Percentiles rank a stretch among this genome's conserved stretches.
Evolutionary conservation across 192 early-diverging fungal genomes (phyloP).

Genomic region (Gonapodya sp.): DNA sequence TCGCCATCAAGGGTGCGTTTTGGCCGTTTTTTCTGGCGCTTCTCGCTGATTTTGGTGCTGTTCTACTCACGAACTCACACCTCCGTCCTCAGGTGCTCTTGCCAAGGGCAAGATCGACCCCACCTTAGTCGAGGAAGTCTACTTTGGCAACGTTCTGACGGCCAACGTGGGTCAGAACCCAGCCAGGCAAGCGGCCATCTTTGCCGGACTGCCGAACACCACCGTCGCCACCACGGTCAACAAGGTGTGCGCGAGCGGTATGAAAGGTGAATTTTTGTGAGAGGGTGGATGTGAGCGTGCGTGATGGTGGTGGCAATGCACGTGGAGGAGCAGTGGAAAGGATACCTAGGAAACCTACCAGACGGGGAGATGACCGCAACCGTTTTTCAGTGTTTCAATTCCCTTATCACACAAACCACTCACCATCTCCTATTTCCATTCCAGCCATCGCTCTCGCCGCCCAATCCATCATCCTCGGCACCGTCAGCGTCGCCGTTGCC

Average conservation of each 20-base stretch:
- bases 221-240: slow-evolving; percentile 68
- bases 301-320: too few relatives aligned
- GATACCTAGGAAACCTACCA: too few relatives aligned
- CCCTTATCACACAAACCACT: too few relatives aligned
- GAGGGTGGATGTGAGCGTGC: too few relatives aligned
- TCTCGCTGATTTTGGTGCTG: neutral
- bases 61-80: slow-evolving; percentile 18
- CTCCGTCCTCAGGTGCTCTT: slow-evolving; percentile 41
- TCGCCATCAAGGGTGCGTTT: slow-evolving; percentile 71
- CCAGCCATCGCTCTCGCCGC: slow-evolving; percentile 58
- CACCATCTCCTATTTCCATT: neutral
- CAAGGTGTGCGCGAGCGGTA: slow-evolving; percentile 74
- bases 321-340: too few relatives aligned
- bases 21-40: neutral
- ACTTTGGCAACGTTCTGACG: slow-evolving; percentile 68
- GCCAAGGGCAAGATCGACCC: slow-evolving; percentile 46
- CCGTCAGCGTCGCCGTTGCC: slow-evolving; percentile 58
- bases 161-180: slow-evolving; percentile 80
- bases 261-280: slow-evolving; percentile 38
- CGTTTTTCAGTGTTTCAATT: too few relatives aligned
- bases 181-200: slow-evolving; percentile 68
- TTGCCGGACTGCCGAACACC: slow-evolving; percentile 54
- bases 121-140: slow-evolving; percentile 60
- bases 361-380: too few relatives aligned
- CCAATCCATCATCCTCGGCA: slow-evolving; percentile 63